Evolutionary conservation across 2,329 filamentous ascomycete genomes (phyloP), one percentile per base, ranked within the genome.

Genomic region (Cladosporium austrohemisphaericum): DNA sequence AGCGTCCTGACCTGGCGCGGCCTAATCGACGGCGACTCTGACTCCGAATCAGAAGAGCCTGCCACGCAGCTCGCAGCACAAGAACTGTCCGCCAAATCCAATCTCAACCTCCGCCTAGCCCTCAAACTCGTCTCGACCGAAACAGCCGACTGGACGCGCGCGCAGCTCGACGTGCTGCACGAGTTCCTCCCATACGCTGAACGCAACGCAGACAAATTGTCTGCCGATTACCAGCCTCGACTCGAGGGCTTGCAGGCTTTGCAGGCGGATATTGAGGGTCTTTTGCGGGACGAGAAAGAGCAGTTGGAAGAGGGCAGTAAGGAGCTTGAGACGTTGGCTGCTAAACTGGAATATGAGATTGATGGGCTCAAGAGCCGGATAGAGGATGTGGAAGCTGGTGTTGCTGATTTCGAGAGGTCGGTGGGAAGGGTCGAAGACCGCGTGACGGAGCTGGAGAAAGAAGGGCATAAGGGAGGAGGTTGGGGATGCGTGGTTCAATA

Each of bases 331-430:
- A 79, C 85, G 18, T 73, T 94, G 31, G 82, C 85, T 2, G 88
- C 89, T 16, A 91, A 91, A 68, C 75, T 97, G 49, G 91, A 97
- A 61, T 97, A 97, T 67, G 92, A 96, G 72, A 84, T 96, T 53
- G 81, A 85, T 52, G 82, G 83, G 13, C 73, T 97, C n/a, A 76
- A 83, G 41, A 82, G 84, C 40, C 89, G 89, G 60, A 85, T 95
- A 8, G 79, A 87, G 59, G 92, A 97, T 62, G 86, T 95, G 7
- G 90, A 95, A 62, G 86, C 89, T 53, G 87, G 86, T 1, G 81
- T 95, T 0, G 72, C 71, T 9, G 85, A 90, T 53, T 94, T 95
- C 66, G 87, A 91, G 67, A 76, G 80, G 41, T 86, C 91, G 65
- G 86, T 93, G 1, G 73, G 60, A 23, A 60, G 61, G 49, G 68